These are phyloP conservation scores for Trichoderma koningii DNA, from an alignment of 2,329 filamentous ascomycete species.

Conservation along the genomic window DNA sequence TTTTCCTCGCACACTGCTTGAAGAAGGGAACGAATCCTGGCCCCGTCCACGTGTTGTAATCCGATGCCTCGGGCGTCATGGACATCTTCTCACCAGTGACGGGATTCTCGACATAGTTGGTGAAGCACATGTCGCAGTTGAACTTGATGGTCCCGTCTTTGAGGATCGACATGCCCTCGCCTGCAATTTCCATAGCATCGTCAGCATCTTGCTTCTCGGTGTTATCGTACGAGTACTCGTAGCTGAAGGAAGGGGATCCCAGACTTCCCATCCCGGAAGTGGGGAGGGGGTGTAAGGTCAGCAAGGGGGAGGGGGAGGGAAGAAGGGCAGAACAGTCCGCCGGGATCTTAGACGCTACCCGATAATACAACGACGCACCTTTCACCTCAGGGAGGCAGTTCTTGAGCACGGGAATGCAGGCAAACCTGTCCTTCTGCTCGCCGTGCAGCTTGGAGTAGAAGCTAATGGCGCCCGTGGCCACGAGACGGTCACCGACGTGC, in stretches of 20 bases:
- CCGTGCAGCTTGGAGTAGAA: constrained; percentile 45
- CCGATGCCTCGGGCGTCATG: constrained; percentile 46
- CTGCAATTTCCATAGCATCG: constrained; percentile 31
- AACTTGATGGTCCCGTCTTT: constrained; percentile 58
- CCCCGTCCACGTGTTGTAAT: constrained; percentile 49
- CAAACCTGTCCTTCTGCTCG: constrained; percentile 51
- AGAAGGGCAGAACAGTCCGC: not conserved
- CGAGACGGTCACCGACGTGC: constrained; percentile 55
- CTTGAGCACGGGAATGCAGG: constrained; percentile 56
- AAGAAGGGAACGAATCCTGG: constrained; percentile 45
- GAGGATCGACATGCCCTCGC: constrained; percentile 50
- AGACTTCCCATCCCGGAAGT: constrained; percentile 1
- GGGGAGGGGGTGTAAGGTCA: not conserved
- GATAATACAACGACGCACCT: constrained; percentile 38
- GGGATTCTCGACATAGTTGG: constrained; percentile 52
- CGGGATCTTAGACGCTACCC: not conserved
- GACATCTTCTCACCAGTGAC: constrained; percentile 55
- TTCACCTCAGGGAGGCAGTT: constrained; percentile 47
- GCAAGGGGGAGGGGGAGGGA: not conserved
- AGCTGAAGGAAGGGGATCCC: constrained; percentile 10
- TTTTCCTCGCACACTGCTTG: constrained; percentile 47
- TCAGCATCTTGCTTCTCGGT: constrained; percentile 17
- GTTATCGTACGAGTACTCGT: not conserved
- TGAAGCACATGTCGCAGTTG: constrained; percentile 61
- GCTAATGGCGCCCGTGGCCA: constrained; percentile 57